phyloP scores from a whole-genome alignment of 2,329 filamentous ascomycete genomes.

The Diplodia seriata region DNA sequence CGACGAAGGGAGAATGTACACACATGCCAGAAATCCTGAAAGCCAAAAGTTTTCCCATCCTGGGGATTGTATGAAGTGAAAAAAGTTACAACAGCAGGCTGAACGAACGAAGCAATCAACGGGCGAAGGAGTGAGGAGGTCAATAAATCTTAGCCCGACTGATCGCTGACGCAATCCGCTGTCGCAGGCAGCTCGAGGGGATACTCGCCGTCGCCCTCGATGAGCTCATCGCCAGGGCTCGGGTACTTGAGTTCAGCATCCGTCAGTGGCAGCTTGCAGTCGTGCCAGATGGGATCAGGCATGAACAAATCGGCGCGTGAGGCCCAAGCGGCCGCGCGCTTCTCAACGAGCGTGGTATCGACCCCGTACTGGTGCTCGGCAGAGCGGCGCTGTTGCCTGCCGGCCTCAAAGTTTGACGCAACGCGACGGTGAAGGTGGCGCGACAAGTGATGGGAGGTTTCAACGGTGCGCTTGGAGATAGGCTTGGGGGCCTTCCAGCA shows the following conservation, averaged over 20 bases:
- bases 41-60: background rate
- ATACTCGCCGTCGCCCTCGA: slow-evolving; percentile 54
- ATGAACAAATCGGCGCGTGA: slow-evolving; percentile 52
- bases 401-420: slow-evolving; percentile 3
- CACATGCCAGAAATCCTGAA: background rate
- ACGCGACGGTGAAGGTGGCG: slow-evolving; percentile 26
- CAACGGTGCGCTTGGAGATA: slow-evolving; percentile 9
- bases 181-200: slow-evolving; percentile 48
- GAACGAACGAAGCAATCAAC: background rate
- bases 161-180: slow-evolving; percentile 33
- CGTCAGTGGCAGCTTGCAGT: slow-evolving; percentile 46
- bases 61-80: background rate
- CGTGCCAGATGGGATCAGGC: slow-evolving; percentile 37
- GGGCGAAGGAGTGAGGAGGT: background rate
- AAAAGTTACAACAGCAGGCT: background rate
- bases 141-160: background rate
- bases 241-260: slow-evolving; percentile 54
- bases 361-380: slow-evolving; percentile 32
- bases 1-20: background rate
- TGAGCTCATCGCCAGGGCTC: slow-evolving; percentile 52
- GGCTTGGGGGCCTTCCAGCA: slow-evolving; percentile 29
- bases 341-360: background rate
- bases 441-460: slow-evolving; percentile 4
- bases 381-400: slow-evolving; percentile 12
- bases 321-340: slow-evolving; percentile 45